A percentile compares a stretch with the other conserved stretches of the same genome.
These are phyloP conservation scores for Eucalyptus regnans DNA, from an alignment of 345 rosid species.

Conservation along the genomic window DNA sequence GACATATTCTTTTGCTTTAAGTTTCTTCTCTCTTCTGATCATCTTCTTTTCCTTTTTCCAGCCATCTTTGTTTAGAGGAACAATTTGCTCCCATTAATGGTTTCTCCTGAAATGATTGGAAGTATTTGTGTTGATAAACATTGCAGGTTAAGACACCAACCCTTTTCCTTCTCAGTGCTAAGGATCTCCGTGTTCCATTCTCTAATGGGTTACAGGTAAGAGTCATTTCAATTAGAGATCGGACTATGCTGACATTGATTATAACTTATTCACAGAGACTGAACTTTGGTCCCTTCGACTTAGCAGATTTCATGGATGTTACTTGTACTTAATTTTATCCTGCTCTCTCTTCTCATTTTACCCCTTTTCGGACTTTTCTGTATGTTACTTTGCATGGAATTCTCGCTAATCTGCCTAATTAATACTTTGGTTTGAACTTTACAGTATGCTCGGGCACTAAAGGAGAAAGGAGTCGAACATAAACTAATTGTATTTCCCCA, in stretches of 20 bases:
- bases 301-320: neutral
- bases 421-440: neutral
- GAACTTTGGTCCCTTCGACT: neutral
- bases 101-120: neutral
- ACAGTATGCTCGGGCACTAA: conserved; percentile 70
- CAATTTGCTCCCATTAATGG: neutral
- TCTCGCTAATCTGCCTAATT: neutral
- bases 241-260: neutral
- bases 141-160: conserved; percentile 89
- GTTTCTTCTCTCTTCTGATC: neutral
- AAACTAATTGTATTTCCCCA: conserved; percentile 62
- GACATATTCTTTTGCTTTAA: neutral
- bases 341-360: neutral
- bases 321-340: neutral
- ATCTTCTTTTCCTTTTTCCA: neutral
- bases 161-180: conserved; percentile 65
- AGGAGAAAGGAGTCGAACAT: conserved; percentile 70
- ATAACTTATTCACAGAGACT: neutral
- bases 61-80: neutral
- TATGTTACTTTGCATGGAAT: neutral
- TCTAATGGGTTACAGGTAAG: conserved; percentile 82
- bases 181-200: conserved; percentile 85
- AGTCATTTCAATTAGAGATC: neutral
- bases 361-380: neutral
- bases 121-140: neutral